Evolutionary conservation across 768 basidiomycete genomes (phyloP).

Genomic region (Tephrocybe rancida): DNA sequence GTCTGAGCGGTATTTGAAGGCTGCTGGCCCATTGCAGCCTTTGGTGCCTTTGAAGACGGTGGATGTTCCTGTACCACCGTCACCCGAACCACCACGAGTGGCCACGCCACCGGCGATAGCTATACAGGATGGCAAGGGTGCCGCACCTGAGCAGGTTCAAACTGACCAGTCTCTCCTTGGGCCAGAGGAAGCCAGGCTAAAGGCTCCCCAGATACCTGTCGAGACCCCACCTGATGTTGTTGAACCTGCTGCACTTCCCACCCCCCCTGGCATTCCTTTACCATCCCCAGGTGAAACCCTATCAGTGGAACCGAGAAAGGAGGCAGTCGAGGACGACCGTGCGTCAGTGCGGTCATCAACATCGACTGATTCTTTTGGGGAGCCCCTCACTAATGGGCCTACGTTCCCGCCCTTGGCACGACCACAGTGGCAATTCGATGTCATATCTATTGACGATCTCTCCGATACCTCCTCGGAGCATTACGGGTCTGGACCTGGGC

Average conservation of each 20-base stretch:
- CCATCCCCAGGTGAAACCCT: background rate
- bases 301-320: background rate
- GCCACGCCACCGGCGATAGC: constrained; percentile 4
- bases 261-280: background rate
- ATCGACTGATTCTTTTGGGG: constrained; percentile 57
- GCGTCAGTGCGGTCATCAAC: constrained; percentile 41
- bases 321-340: constrained; percentile 16
- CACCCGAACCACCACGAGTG: constrained; percentile 11
- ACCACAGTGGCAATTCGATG: constrained; percentile 64
- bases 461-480: constrained; percentile 73
- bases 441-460: constrained; percentile 80
- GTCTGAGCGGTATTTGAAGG: constrained; percentile 66
- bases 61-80: constrained; percentile 2
- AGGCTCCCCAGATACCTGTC: background rate
- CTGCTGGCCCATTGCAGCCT: constrained; percentile 39
- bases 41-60: constrained; percentile 2
- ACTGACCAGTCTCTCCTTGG: background rate
- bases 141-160: background rate
- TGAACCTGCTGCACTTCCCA: too few relatives aligned
- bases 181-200: background rate
- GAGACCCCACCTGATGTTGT: background rate
- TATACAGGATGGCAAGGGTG: background rate
- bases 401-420: constrained; percentile 38
- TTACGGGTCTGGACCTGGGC: constrained; percentile 31
- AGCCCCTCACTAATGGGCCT: constrained; percentile 37